Evolutionary conservation across 1,139 yeast species (phyloP), one percentile per base, ranked within the genome.

Genomic region (Blastobotrys serpentis): DNA sequence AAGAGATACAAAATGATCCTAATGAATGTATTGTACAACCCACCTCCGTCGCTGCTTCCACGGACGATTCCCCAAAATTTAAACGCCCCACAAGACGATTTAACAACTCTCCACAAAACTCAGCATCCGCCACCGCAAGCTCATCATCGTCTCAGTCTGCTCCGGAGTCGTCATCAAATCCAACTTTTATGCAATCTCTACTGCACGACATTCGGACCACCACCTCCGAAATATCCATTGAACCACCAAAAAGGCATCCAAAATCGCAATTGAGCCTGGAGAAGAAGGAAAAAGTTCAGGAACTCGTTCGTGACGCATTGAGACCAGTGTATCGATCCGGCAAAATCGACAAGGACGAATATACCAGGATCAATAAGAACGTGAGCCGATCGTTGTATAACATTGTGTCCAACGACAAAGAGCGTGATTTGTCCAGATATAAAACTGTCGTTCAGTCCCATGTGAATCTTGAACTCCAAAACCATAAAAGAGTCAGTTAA

Each of bases 231-330:
- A 22, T 43, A 25, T 36, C 40, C 19, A 29, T 43, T 21, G 45
- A 34, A 18, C 34, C 42, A 7, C 21, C 21, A 22, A 38, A 14
- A 18, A 13, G 37, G n/a, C 16, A 13, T 11, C 38, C 33, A 22
- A 17, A 33, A 11, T 18, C 18, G 10, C 38, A 40, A 40, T 61
- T 77, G 23, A 60, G 74, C 0, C 65, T 72, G 17, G 75, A 71
- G 29, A 77, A 76, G 51, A 82, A 82, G 56, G 63, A 65, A 5
- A 66, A 62, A 48, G 74, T 82, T 17, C 87, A 82, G 57, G 68
- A 62, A 21, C 72, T 78, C 50, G 82, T 83, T 5, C 66, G 87
- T 33, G 68, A 70, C 25, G 71, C 66, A 14, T 62, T 83, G 29
- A 66, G 81, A 39, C 79, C 81, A 0, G 63, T 76, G 23, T 81